Conservation (phyloP, 225 moss, liverwort and hornwort species). For the Antitrichia curtipendula region DNA sequence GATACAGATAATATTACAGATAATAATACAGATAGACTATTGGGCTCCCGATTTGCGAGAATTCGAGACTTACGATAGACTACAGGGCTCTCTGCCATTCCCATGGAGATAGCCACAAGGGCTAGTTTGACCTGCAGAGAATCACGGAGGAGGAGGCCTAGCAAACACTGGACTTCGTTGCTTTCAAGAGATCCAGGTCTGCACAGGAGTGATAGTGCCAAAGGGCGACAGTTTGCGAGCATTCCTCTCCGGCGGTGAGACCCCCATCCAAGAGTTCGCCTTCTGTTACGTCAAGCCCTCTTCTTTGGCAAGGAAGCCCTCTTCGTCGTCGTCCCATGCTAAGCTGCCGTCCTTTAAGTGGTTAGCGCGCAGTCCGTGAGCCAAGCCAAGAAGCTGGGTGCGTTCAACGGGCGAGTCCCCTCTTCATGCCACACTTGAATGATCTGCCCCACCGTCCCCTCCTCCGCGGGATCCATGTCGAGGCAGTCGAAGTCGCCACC, state of each 20-base stretch:
- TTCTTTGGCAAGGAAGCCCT: background rate
- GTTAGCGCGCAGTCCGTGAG: background rate
- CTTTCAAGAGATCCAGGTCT: background rate
- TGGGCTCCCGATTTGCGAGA: background rate
- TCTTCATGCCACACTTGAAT: slow-evolving; percentile 1
- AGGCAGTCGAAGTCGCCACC: slow-evolving; percentile 2
- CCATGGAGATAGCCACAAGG: background rate
- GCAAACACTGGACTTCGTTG: background rate
- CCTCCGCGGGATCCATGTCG: slow-evolving; percentile 9
- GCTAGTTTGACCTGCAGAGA: background rate
- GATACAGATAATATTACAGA: too few relatives aligned
- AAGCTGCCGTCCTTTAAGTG: background rate
- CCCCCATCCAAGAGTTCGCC: background rate
- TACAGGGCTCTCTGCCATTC: background rate
- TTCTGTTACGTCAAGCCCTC: background rate
- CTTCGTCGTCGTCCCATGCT: background rate
- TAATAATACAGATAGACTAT: too few relatives aligned
- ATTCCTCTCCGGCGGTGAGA: background rate
- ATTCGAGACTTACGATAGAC: background rate
- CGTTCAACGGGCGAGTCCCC: background rate
- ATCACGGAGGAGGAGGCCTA: background rate
- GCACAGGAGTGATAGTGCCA: background rate
- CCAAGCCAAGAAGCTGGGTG: background rate
- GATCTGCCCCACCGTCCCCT: background rate
- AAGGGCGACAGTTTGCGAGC: background rate